phyloP scores from a whole-genome alignment of 2,329 filamentous ascomycete species.

The Lizonia empirigonia region DNA sequence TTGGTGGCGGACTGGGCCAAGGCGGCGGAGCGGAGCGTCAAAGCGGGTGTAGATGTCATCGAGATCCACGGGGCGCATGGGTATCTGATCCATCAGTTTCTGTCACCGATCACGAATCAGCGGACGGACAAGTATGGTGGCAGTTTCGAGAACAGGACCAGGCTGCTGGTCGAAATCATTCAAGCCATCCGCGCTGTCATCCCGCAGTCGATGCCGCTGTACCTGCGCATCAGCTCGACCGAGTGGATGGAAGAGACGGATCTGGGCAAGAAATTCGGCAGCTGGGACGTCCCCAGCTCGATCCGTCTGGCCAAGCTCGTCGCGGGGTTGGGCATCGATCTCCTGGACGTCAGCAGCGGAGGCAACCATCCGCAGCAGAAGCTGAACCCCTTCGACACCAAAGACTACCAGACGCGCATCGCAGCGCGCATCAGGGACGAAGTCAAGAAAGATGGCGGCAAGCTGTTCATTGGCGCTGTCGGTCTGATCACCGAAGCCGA shows the following conservation, averaged over 20 bases:
- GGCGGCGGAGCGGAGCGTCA: slow-evolving; percentile 46
- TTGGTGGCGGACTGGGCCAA: slow-evolving; percentile 49
- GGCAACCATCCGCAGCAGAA: slow-evolving; percentile 54
- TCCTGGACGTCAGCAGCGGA: slow-evolving; percentile 54
- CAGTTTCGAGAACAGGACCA: slow-evolving; percentile 47
- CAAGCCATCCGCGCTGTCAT: slow-evolving; percentile 43
- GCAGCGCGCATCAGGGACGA: slow-evolving; percentile 54
- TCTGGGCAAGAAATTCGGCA: slow-evolving; percentile 36
- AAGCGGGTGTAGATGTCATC: slow-evolving; percentile 46
- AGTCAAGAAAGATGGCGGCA: slow-evolving; percentile 41
- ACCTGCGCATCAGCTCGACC: slow-evolving; percentile 44
- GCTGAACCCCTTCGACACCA: slow-evolving; percentile 47
- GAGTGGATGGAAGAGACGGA: slow-evolving; percentile 48
- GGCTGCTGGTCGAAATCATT: slow-evolving; percentile 51
- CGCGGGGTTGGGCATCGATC: slow-evolving; percentile 50
- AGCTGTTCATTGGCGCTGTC: slow-evolving; percentile 58
- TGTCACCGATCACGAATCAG: slow-evolving; percentile 49
- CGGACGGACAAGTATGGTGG: slow-evolving; percentile 53
- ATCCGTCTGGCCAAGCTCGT: slow-evolving; percentile 50
- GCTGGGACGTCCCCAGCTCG: slow-evolving; percentile 51
- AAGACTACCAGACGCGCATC: slow-evolving; percentile 58
- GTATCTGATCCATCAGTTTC: slow-evolving; percentile 52
- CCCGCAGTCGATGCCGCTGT: slow-evolving; percentile 44
- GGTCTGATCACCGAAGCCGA: slow-evolving; percentile 61
- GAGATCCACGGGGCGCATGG: slow-evolving; percentile 54